These are phyloP conservation scores for Trichoderma gracile DNA, from an alignment of 2,329 filamentous ascomycete genomes.

Conservation along the genomic window DNA sequence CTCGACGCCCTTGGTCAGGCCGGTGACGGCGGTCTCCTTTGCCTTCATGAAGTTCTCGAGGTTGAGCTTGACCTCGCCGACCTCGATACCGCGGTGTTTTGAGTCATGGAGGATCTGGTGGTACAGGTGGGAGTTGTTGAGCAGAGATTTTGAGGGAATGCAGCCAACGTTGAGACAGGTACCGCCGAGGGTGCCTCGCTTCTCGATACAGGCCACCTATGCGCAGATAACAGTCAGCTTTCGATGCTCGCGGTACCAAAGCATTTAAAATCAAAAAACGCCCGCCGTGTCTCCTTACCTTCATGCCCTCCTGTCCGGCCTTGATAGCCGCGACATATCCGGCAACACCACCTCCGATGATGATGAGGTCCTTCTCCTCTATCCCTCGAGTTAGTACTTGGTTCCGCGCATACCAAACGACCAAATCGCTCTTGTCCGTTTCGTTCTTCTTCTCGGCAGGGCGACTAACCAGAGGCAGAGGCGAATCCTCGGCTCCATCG, in stretches of 20 bases:
- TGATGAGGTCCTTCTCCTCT: conserved; percentile 95
- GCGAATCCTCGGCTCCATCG: conserved; percentile 62
- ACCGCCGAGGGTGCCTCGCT: conserved; percentile 90
- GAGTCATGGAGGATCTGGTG: conserved; percentile 97
- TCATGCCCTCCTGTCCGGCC: conserved; percentile 94
- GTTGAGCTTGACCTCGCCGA: conserved; percentile 96
- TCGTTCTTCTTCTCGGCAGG: not conserved
- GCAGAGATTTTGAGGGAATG: conserved; percentile 97
- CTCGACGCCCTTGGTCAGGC: conserved; percentile 95
- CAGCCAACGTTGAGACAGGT: conserved; percentile 99
- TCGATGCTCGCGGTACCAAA: not conserved
- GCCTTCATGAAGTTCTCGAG: conserved; percentile 96
- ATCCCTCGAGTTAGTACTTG: conserved; percentile 33
- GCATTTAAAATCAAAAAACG: not conserved
- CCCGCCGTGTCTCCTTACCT: conserved; percentile 57
- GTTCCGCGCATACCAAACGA: not conserved
- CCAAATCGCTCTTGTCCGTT: not conserved
- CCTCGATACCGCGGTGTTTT: conserved; percentile 95
- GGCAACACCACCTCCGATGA: conserved; percentile 96
- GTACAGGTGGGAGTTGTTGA: conserved; percentile 99
- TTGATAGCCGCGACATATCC: conserved; percentile 99
- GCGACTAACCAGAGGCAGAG: conserved; percentile 54
- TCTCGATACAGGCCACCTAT: conserved; percentile 96
- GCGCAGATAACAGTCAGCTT: conserved; percentile 7
- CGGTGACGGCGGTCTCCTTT: conserved; percentile 85